Evolutionary conservation across 2,329 filamentous ascomycete species (phyloP), one percentile per base, ranked within the genome.

Genomic region (Hymenoscyphus fraxineus): DNA sequence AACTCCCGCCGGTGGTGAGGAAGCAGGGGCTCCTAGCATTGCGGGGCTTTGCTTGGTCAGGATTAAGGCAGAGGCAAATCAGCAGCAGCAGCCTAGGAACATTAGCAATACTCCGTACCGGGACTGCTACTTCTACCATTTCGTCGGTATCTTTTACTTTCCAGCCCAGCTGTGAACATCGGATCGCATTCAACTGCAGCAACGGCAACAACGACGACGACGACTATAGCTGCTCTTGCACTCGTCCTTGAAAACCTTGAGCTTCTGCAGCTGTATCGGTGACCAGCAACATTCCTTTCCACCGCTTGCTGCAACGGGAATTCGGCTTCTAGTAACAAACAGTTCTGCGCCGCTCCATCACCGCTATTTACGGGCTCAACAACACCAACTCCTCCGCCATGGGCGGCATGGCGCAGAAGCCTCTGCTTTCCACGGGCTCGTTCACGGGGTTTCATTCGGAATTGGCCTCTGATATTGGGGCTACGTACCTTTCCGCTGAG

Each of bases 401-500:
- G 62, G 62, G 62, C 62, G 58, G 58, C 62, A 39, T 31, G 40
- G 41, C 61, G 27, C 69, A 74, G 64, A 67, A 66, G 40, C 67
- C 62, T 22, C 62, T 70, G 39, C 39, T 64, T 13, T 79, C 80
- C 72, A 84, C 85, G 63, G 86, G 86, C 71, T 88, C 86, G 65
- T 84, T 88, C 73, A 81, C 84, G 16, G 86, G 87, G 69, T 82
- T 82, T 70, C 81, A 83, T 65, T 79, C 82, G 41, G 51, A 55
- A 22, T 72, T 69, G 27, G 68, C 80, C 57, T 77, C 79, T 64
- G 75, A 80, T 68, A 79, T 88, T 62, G 84, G 85, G 47, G 80
- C 80, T 64, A 79, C 82, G 67, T 92, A 91, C 77, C 83, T 92
- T 66, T 82, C 73, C 40, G 76, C 79, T 22, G 76, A 76, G 59